phyloP scores from a whole-genome alignment of 2,329 filamentous ascomycete species.

The Exophiala spinifera region DNA sequence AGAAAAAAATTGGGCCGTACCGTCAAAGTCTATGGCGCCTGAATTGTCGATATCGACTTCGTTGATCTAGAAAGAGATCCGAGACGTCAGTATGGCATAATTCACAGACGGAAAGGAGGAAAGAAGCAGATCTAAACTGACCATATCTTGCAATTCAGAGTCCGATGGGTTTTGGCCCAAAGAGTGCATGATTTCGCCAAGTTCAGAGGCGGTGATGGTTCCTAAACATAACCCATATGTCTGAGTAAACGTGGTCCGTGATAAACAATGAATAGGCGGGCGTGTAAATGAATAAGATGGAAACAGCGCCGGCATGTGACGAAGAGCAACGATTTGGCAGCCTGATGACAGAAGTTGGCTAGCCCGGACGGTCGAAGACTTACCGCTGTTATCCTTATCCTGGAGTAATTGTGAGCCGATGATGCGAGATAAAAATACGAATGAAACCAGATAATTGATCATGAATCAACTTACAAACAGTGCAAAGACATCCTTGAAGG shows the following conservation, averaged over 20 bases:
- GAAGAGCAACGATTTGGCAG: no score
- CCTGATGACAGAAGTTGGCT: no score
- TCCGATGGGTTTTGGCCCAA: conserved; percentile 62
- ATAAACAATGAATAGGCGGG: not conserved
- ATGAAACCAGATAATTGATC: not conserved
- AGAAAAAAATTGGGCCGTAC: conserved; percentile 38
- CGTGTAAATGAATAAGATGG: not conserved
- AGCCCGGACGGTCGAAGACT: conserved; percentile 5
- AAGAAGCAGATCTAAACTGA: conserved; percentile 1
- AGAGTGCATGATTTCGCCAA: conserved; percentile 62
- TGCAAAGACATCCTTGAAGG: conserved; percentile 32
- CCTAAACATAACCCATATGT: conserved; percentile 38
- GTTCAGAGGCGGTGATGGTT: conserved; percentile 62
- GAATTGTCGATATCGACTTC: conserved; percentile 64
- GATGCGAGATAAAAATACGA: not conserved
- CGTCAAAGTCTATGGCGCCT: conserved; percentile 63
- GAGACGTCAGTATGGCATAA: not conserved
- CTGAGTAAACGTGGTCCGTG: no score
- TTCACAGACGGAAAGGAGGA: not conserved
- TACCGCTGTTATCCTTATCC: conserved; percentile 35
- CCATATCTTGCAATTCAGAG: conserved; percentile 61
- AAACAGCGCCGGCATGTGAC: no score
- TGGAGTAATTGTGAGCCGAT: conserved; percentile 6
- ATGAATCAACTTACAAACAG: conserved; percentile 31
- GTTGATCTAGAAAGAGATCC: conserved; percentile 49